phyloP scores from a whole-genome alignment of 106 monocot genomes.

The Cymbidium sinense region DNA sequence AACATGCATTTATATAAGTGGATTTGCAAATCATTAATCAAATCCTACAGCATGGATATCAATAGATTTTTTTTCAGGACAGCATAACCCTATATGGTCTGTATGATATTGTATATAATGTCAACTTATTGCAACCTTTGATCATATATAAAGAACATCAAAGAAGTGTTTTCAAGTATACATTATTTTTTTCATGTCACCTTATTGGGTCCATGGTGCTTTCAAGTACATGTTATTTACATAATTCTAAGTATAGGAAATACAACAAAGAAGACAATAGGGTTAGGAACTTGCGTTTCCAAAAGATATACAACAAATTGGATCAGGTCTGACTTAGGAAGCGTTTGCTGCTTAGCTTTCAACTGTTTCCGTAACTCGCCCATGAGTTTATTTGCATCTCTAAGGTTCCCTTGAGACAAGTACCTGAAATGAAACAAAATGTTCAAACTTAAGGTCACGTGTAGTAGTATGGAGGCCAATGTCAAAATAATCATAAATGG shows the following conservation, averaged over 20 bases:
- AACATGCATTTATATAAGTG: neutral
- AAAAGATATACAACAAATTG: slow-evolving; percentile 75
- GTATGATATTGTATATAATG: neutral
- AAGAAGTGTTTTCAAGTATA: neutral
- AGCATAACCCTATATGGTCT: neutral
- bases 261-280: neutral
- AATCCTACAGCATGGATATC: neutral
- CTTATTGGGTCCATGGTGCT: neutral
- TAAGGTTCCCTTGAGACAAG: slow-evolving; percentile 76
- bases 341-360: slow-evolving; percentile 35
- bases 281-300: slow-evolving; percentile 49
- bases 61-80: neutral
- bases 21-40: neutral
- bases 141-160: neutral
- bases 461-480: neutral
- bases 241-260: neutral
- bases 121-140: neutral
- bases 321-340: slow-evolving; percentile 63
- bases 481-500: neutral
- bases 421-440: slow-evolving; percentile 49
- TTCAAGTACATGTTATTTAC: neutral
- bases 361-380: slow-evolving; percentile 60
- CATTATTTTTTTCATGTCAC: no score
- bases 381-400: slow-evolving; percentile 80
- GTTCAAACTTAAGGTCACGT: neutral